Conservation (phyloP, 2,329 filamentous ascomycete genomes). For the Sporothrix phasma region DNA sequence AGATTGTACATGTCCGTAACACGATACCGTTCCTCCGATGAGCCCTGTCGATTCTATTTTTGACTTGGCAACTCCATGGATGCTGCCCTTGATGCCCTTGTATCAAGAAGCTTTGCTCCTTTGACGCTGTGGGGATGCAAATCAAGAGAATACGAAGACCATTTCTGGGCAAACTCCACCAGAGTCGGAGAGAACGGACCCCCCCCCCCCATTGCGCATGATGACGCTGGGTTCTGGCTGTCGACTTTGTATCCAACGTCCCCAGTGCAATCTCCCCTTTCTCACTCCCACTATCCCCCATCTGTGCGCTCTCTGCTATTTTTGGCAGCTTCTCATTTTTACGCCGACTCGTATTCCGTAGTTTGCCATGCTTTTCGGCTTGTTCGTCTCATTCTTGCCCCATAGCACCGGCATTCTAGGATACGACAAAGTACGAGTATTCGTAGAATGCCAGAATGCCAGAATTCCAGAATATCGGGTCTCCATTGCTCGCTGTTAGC, state of each 20-base stretch:
- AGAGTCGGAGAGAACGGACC: background rate
- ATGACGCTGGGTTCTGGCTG: background rate
- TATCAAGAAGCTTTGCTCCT: background rate
- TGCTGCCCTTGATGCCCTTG: background rate
- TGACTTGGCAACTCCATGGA: background rate
- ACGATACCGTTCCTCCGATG: background rate
- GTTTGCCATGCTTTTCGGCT: background rate
- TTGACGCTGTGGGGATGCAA: background rate
- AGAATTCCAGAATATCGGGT: background rate
- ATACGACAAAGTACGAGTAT: too few relatives aligned
- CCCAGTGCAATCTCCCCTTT: background rate
- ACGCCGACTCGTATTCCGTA: too few relatives aligned
- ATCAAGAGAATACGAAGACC: background rate
- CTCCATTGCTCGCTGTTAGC: background rate
- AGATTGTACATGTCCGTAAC: background rate
- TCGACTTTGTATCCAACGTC: too few relatives aligned
- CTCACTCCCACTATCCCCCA: background rate
- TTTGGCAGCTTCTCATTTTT: background rate
- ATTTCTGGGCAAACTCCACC: background rate
- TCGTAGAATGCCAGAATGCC: too few relatives aligned
- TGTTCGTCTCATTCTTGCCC: background rate
- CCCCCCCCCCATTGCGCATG: background rate
- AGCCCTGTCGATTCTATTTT: background rate
- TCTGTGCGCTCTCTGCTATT: constrained; percentile 1
- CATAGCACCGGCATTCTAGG: background rate